phyloP scores from a whole-genome alignment of 768 basidiomycete species.

The Boletus speciosus region DNA sequence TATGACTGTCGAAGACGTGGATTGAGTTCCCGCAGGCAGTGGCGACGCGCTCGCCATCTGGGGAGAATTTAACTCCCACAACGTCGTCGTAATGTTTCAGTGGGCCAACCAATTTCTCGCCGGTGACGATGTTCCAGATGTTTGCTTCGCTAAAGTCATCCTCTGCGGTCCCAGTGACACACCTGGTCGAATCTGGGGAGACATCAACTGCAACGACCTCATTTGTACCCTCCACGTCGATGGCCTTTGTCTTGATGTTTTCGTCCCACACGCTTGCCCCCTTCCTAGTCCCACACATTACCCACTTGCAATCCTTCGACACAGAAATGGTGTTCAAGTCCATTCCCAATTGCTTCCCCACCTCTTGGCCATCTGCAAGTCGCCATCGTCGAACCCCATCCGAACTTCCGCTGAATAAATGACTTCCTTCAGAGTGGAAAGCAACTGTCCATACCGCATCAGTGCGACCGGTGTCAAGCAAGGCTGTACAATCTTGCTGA shows the following conservation, averaged over 20 bases:
- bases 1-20: background rate
- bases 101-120: background rate
- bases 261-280: background rate
- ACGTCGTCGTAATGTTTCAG: background rate
- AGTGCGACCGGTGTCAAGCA: no score
- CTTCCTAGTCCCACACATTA: no score
- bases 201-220: background rate
- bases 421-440: conserved; percentile 12
- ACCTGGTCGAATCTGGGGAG: background rate
- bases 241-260: background rate
- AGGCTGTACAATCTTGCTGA: no score
- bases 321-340: background rate
- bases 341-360: background rate
- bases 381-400: background rate
- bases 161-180: background rate
- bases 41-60: background rate
- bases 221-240: background rate
- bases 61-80: background rate
- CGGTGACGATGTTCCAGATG: background rate
- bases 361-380: no score
- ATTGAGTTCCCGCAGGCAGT: background rate
- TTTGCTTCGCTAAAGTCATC: no score
- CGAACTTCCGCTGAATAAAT: background rate
- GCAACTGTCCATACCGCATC: no score
- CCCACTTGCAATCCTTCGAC: background rate